Conservation (phyloP, 2,329 filamentous ascomycete species). For the Dactylonectria macrodidyma region DNA sequence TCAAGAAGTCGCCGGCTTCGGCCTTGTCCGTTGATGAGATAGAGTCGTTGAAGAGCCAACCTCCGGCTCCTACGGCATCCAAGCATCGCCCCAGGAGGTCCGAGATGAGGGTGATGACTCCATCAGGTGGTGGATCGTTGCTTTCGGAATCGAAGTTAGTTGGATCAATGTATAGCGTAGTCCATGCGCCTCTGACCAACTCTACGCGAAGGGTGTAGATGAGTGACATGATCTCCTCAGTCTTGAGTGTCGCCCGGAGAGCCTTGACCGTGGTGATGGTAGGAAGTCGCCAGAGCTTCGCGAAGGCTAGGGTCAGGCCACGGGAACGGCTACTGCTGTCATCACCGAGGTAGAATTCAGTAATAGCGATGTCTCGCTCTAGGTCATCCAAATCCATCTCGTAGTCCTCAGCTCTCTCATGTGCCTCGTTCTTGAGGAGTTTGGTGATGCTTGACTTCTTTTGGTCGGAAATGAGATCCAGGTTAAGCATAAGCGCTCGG, state of each 20-base stretch:
- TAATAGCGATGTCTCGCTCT: conserved; percentile 77
- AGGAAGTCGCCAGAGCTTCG: conserved; percentile 78
- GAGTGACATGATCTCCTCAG: conserved; percentile 78
- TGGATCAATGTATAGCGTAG: conserved; percentile 76
- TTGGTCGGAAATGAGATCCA: conserved; percentile 70
- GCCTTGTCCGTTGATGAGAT: conserved; percentile 65
- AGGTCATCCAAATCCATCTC: conserved; percentile 72
- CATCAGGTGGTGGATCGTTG: conserved; percentile 70
- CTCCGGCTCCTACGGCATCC: conserved; percentile 81
- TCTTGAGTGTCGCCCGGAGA: conserved; percentile 74
- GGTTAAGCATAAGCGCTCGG: conserved; percentile 76
- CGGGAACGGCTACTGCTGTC: conserved; percentile 74
- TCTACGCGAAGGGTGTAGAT: conserved; percentile 82
- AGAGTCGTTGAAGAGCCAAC: conserved; percentile 78
- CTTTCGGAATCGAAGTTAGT: conserved; percentile 62
- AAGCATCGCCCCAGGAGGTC: conserved; percentile 81
- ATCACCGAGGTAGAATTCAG: conserved; percentile 76
- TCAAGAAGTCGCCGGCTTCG: conserved; percentile 75
- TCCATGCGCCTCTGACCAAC: conserved; percentile 83
- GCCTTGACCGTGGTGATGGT: conserved; percentile 71
- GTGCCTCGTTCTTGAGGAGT: conserved; percentile 49
- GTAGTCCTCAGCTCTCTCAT: conserved; percentile 53
- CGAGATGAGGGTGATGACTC: conserved; percentile 79
- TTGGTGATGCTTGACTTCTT: conserved; percentile 52
- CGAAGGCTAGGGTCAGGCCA: conserved; percentile 77